phyloP scores from a whole-genome alignment of 495 filamentous ascomycete species.

The Xylaria longipes region DNA sequence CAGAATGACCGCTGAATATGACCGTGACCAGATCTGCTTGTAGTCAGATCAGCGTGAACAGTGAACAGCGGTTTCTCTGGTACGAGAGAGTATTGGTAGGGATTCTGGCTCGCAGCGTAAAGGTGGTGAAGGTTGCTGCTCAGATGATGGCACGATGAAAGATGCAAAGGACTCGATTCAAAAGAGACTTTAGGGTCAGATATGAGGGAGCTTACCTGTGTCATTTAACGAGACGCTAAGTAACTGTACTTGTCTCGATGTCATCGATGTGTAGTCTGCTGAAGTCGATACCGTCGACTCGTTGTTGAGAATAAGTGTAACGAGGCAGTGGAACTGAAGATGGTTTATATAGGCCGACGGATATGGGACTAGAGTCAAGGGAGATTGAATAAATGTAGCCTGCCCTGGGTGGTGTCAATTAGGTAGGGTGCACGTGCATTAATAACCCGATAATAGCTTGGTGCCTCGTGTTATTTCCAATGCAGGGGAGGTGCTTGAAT shows the following conservation, averaged over 20 bases:
- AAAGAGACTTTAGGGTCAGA: neutral
- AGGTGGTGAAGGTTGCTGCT: neutral
- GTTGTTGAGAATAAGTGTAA: neutral
- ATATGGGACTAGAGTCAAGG: neutral
- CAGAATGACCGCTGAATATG: neutral
- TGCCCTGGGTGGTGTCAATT: too few species aligned
- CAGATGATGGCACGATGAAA: neutral
- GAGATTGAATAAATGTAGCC: neutral
- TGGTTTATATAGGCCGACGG: neutral
- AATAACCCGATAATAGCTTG: neutral
- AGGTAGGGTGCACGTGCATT: neutral
- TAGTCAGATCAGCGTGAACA: neutral
- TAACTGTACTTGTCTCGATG: neutral
- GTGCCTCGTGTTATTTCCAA: neutral
- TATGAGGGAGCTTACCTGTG: neutral
- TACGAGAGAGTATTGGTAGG: neutral
- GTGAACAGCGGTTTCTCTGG: too few species aligned
- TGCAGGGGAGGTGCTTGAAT: constrained; percentile 1
- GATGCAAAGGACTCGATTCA: neutral
- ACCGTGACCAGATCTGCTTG: neutral
- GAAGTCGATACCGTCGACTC: neutral
- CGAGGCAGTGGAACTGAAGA: neutral
- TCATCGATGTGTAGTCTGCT: neutral
- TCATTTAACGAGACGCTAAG: too few species aligned
- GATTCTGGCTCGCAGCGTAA: neutral